Evolutionary conservation across 75 land plant genomes (phyloP), one percentile per base, ranked within the genome.

Genomic region (Pinus taeda): DNA sequence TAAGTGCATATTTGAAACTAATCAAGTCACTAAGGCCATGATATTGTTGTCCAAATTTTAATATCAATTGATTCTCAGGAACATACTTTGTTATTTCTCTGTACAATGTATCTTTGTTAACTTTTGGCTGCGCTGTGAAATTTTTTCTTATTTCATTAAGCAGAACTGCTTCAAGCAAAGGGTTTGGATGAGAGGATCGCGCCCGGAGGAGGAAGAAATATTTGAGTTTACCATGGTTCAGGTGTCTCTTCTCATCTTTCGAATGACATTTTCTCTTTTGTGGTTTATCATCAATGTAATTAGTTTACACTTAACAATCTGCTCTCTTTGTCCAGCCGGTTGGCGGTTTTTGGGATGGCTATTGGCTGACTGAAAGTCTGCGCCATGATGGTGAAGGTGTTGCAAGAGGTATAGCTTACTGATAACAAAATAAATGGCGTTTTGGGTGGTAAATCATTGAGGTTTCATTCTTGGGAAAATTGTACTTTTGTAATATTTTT

Each of bases 271-370:
- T 39, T 63, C 6, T 65, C 21, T 37, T 81, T 42, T 42, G 33
- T 57, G 14, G 76, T 67, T 36, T 39, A 39, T 67, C 22, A 37
- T 74, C 26, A 15, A 39, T 39, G 66, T 20, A 12, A 20, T 76
- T 58, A 64, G 73, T 36, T 33, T 60, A 7, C 45, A 69, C 22
- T 42, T 45, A 60, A 26, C 70, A 15, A 21, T 59, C 63, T 33
- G 33, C 58, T 60, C 3, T 20, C 29, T 39, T 45, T 58, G 74
- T 67, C 53, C 90, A 96, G 99, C 89, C 90, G 77, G 83, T 96
- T 77, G 99, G 99, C 15, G 95, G 99, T 60, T 90, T 80, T 42
- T 94, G 97, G 98, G 99, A 96, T 83, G 99, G 99, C 14, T 96
- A 94, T 70, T 96, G 99, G 99, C 80, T 96, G 56, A 94, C 99